These are phyloP conservation scores for Vigna reflexopilosa DNA, from an alignment of 306 rosid genomes.

Conservation along the genomic window DNA sequence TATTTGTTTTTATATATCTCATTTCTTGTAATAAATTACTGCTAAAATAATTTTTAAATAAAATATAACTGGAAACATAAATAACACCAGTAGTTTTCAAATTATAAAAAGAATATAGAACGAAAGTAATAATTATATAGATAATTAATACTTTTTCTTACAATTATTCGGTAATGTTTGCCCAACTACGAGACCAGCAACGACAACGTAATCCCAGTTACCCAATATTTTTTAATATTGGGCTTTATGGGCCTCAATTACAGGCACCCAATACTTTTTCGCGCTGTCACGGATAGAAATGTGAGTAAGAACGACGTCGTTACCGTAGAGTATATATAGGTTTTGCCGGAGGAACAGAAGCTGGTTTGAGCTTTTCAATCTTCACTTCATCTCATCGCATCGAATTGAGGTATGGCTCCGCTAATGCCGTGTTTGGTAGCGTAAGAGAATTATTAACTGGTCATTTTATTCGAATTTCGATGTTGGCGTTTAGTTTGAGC, in stretches of 20 bases:
- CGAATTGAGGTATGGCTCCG: slow-evolving; percentile 22
- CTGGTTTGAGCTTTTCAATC: background rate
- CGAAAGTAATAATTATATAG: too few species aligned
- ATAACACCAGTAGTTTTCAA: background rate
- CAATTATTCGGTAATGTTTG: too few species aligned
- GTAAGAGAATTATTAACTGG: background rate
- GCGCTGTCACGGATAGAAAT: background rate
- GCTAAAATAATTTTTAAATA: too few species aligned
- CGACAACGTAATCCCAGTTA: too few species aligned
- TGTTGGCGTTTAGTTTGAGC: background rate
- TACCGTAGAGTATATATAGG: background rate
- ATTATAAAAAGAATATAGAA: background rate
- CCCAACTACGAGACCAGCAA: too few species aligned
- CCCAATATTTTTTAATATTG: too few species aligned
- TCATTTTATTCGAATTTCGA: background rate
- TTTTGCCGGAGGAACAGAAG: background rate
- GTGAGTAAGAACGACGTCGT: slow-evolving; percentile 19
- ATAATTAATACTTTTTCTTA: too few species aligned
- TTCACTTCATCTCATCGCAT: background rate
- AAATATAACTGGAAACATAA: background rate
- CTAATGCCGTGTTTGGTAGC: background rate
- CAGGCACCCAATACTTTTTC: background rate
- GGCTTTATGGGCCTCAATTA: too few species aligned
- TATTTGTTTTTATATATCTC: too few species aligned
- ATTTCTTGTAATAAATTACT: background rate